Conservation (phyloP, 129 eudicot species). For the Apium graveolens region DNA sequence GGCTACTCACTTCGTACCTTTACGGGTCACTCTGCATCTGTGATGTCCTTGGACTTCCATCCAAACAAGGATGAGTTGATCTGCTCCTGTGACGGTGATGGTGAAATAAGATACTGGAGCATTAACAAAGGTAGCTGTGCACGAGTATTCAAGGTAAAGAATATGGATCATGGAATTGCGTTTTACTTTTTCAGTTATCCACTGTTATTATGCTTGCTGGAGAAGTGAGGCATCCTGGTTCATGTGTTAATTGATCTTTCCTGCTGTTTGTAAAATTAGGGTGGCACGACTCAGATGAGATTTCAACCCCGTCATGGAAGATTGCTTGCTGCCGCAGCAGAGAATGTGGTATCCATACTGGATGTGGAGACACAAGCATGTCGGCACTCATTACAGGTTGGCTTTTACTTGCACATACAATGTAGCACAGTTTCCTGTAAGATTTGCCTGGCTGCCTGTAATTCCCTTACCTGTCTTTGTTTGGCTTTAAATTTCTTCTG, state of each 20-base stretch:
- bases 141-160: slow-evolving; percentile 72
- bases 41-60: slow-evolving; percentile 90
- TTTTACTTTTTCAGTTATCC: background rate
- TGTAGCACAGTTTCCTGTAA: background rate
- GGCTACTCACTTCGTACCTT: slow-evolving; percentile 79
- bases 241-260: background rate
- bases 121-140: slow-evolving; percentile 74
- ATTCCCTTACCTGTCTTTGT: background rate
- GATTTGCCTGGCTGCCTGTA: background rate
- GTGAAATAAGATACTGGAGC: slow-evolving; percentile 94
- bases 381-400: slow-evolving; percentile 59
- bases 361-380: slow-evolving; percentile 81
- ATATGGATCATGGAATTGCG: background rate
- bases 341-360: slow-evolving; percentile 75
- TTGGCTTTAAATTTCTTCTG: background rate
- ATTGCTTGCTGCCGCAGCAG: slow-evolving; percentile 94
- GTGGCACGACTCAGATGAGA: slow-evolving; percentile 72
- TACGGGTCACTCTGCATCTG: slow-evolving; percentile 81
- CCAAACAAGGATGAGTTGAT: slow-evolving; percentile 87
- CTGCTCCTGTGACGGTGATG: slow-evolving; percentile 95
- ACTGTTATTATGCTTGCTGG: background rate
- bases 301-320: slow-evolving; percentile 92
- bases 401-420: background rate
- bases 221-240: background rate
- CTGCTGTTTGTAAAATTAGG: slow-evolving; percentile 32